Evolutionary conservation across 2,329 filamentous ascomycete species (phyloP), one percentile per base, ranked within the genome.

Genomic region (Exophiala aquamarina): DNA sequence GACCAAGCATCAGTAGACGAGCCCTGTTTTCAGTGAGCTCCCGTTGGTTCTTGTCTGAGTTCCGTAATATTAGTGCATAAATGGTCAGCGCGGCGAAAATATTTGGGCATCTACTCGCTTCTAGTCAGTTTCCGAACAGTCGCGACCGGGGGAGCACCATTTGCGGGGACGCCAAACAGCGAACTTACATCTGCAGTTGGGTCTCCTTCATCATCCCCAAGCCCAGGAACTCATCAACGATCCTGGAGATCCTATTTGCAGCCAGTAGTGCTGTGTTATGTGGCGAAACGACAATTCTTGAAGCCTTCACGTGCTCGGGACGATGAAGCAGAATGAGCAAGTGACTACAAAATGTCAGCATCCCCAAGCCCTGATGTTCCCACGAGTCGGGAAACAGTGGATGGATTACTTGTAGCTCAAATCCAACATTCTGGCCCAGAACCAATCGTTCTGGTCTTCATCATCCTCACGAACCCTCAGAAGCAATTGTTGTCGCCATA

Each of bases 11-110:
- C 32, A 57, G 60, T 29, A 61, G 51, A 3, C 44, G 47, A n/a
- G 58, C 55, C 31, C 59, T 53, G 45, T 60, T 53, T 23, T 62
- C 54, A 11, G 59, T 59, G n/a, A 61, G 52, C 26, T 57, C 44
- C 35, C 42, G n/a, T n/a, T 52, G 15, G 51, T 31, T 13, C 53
- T 54, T 1, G 46, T 2, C 21, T 50, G 36, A 2, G 49, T 42
- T 29, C 39, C 48, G 47, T n/a, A 61, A 59, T 28, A 57, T n/a
- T 9, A 49, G 36, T 9, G 57, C 49, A 17, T 59, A 34, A 14
- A 58, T 51, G 5, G 41, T 39, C 28, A 32, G 19, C 13, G 44
- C 35, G 2, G 45, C 52, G 18, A 57, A 34, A 11, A 51, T 40
- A 6, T 56, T 35, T 1, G 56, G 54, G 11, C 50, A 13, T 32